Percentiles rank a stretch among this genome's conserved stretches.
Evolutionary conservation across 2,329 filamentous ascomycete species (phyloP).

Genomic region (Ophiostoma ulmi): DNA sequence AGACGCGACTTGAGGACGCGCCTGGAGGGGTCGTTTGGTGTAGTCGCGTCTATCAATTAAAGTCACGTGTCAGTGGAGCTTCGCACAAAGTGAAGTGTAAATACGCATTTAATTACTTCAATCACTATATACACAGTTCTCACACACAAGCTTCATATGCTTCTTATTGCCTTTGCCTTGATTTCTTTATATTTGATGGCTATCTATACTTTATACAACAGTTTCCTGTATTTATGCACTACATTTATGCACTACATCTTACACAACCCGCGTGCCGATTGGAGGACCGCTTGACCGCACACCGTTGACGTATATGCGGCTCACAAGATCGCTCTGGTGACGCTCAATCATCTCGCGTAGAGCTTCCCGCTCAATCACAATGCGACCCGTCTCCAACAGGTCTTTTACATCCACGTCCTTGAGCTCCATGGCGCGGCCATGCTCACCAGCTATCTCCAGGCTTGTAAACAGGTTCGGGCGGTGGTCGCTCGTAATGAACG

Average conservation of each 20-base stretch:
- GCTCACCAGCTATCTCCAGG: constrained; percentile 57
- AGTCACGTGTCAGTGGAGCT: constrained; percentile 10
- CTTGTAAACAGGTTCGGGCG: constrained; percentile 61
- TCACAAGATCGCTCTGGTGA: constrained; percentile 64
- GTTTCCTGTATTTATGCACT: not conserved
- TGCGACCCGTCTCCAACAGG: constrained; percentile 72
- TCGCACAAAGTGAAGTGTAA: not conserved
- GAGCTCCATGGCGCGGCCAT: constrained; percentile 64
- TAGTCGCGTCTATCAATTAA: constrained; percentile 15
- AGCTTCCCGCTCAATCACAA: constrained; percentile 81
- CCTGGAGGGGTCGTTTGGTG: not conserved
- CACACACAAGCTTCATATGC: not conserved
- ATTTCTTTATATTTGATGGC: not conserved
- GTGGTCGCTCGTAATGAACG: constrained; percentile 63
- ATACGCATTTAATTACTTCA: too few species aligned
- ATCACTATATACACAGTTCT: not conserved
- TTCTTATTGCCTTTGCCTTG: not conserved
- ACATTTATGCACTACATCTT: not conserved
- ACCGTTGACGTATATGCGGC: constrained; percentile 44
- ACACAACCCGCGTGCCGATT: constrained; percentile 32
- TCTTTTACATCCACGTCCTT: constrained; percentile 95
- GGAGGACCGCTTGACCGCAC: constrained; percentile 34
- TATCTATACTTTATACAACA: not conserved
- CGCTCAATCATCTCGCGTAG: constrained; percentile 67
- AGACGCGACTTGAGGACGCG: constrained; percentile 15